These are phyloP conservation scores for Saccharomycopsis malanga DNA, from an alignment of 805 yeast species.

Conservation along the genomic window DNA sequence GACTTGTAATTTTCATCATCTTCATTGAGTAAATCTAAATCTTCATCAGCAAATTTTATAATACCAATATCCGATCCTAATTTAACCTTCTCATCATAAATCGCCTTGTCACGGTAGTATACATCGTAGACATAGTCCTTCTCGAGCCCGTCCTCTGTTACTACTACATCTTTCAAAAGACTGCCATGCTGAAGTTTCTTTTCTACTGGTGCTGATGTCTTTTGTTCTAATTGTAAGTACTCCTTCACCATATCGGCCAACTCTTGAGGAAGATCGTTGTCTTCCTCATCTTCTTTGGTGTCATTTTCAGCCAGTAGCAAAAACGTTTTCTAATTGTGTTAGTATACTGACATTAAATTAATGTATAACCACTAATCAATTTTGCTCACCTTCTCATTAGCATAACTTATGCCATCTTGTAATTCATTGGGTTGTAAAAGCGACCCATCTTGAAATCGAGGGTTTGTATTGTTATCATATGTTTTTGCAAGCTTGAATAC, in stretches of 20 bases:
- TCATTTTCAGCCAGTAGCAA: constrained; percentile 25
- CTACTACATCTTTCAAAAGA: neutral
- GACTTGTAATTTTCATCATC: constrained; percentile 36
- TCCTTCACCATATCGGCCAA: constrained; percentile 69
- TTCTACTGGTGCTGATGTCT: neutral
- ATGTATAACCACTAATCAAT: no score
- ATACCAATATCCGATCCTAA: constrained; percentile 25
- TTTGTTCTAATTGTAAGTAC: constrained; percentile 38
- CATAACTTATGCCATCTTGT: neutral
- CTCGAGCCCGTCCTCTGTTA: constrained; percentile 24
- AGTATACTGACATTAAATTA: no score
- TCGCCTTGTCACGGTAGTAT: constrained; percentile 54
- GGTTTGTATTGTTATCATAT: constrained; percentile 29
- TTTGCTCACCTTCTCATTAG: neutral
- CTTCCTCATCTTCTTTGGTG: constrained; percentile 24
- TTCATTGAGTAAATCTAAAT: constrained; percentile 29
- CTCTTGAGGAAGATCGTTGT: constrained; percentile 45
- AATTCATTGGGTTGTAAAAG: neutral
- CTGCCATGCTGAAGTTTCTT: constrained; percentile 8
- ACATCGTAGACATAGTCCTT: constrained; percentile 91
- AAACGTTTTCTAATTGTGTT: constrained; percentile 20
- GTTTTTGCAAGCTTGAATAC: constrained; percentile 45
- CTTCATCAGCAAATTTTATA: constrained; percentile 34
- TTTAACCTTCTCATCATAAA: constrained; percentile 38
- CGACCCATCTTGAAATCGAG: neutral